These are phyloP conservation scores for Hippophae rhamnoides DNA, from an alignment of 306 rosid genomes.

Conservation along the genomic window DNA sequence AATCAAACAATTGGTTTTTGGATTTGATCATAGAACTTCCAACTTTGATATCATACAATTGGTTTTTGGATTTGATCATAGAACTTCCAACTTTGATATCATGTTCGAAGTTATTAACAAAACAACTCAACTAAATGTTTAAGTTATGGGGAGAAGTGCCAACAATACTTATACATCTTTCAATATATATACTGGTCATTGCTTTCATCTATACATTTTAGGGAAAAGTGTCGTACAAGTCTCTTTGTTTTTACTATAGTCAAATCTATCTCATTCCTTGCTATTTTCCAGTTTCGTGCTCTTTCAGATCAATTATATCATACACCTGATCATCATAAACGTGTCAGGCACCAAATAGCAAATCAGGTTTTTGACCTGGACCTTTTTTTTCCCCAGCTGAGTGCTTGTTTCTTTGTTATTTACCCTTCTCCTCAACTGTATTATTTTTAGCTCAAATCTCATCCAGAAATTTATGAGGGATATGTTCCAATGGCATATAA, in stretches of 20 bases:
- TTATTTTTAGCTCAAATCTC: slow-evolving; percentile 55
- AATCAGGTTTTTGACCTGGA: slow-evolving; percentile 48
- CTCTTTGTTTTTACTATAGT: neutral
- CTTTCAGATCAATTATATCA: slow-evolving; percentile 67
- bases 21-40: no score
- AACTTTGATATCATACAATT: no score
- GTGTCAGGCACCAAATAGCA: slow-evolving; percentile 54
- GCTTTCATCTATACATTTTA: no score
- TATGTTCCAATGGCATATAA: slow-evolving; percentile 79
- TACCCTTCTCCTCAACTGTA: slow-evolving; percentile 12
- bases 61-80: no score
- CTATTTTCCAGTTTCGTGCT: slow-evolving; percentile 58
- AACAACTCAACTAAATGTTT: no score
- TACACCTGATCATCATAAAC: slow-evolving; percentile 50
- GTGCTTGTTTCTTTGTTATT: slow-evolving; percentile 14
- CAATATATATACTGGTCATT: no score
- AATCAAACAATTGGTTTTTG: no score
- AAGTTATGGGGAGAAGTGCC: no score
- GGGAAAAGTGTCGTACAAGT: no score
- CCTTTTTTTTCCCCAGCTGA: slow-evolving; percentile 7
- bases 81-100: no score
- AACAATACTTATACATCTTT: no score
- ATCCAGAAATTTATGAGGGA: slow-evolving; percentile 70
- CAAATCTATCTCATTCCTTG: slow-evolving; percentile 6
- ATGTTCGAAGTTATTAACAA: no score